Percentiles rank a stretch among this genome's conserved stretches.
phyloP scores from a whole-genome alignment of 2,329 filamentous ascomycete species.

The Monilinia vaccinii-corymbosi region DNA sequence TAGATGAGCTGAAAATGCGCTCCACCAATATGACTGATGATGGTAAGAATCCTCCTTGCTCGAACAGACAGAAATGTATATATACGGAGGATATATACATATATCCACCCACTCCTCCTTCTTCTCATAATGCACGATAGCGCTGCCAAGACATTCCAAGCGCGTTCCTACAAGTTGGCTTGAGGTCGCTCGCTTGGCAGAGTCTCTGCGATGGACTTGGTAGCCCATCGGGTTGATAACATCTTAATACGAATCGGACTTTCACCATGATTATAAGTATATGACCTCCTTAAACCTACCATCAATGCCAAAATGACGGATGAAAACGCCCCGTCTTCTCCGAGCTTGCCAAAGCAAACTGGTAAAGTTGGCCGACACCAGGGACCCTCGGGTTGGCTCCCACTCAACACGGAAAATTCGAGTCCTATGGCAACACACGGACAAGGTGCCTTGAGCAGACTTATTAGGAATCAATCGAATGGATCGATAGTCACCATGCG shows the following conservation, averaged over 20 bases:
- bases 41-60: neutral
- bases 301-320: conserved; percentile 1
- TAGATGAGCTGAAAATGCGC: neutral
- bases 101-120: no score
- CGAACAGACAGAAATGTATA: neutral
- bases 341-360: conserved; percentile 2
- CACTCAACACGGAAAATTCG: conserved; percentile 22
- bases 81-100: no score
- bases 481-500: conserved; percentile 20
- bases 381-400: conserved; percentile 22
- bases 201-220: neutral
- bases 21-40: neutral
- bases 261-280: neutral
- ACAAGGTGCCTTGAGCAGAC: conserved; percentile 21
- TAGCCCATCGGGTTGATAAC: neutral
- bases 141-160: neutral
- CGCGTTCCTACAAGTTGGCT: neutral
- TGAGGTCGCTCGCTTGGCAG: neutral
- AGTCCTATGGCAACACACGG: conserved; percentile 28
- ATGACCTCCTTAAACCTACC: neutral
- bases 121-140: neutral
- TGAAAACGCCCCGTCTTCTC: neutral
- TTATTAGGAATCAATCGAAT: conserved; percentile 27
- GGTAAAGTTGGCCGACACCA: neutral
- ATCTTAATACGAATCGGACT: neutral